Evolutionary conservation across 495 filamentous ascomycete genomes (phyloP).

Genomic region (Cladorrhinum samala): DNA sequence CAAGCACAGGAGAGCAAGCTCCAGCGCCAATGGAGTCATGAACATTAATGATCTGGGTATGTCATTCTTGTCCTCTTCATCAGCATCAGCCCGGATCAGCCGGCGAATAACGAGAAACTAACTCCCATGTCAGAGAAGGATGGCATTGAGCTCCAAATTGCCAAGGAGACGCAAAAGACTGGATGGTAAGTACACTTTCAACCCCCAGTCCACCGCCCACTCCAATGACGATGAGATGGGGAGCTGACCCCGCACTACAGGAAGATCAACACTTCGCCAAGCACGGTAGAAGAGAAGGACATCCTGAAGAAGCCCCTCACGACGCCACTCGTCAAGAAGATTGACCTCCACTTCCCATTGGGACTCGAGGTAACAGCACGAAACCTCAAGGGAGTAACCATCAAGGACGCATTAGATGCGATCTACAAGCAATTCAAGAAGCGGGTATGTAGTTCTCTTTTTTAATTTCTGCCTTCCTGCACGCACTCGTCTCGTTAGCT

Average conservation of each 20-base stretch:
- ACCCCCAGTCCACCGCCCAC: too few species aligned
- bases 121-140: constrained; percentile 54
- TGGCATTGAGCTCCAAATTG: constrained; percentile 66
- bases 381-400: constrained; percentile 86
- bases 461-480: not conserved
- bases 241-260: constrained; percentile 35
- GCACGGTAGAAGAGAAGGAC: constrained; percentile 69
- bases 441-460: constrained; percentile 52
- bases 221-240: constrained; percentile 4
- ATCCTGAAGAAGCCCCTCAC: constrained; percentile 73
- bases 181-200: constrained; percentile 91
- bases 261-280: constrained; percentile 84
- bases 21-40: constrained; percentile 58
- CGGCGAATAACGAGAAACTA: too few species aligned
- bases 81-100: too few species aligned
- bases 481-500: not conserved
- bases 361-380: constrained; percentile 84
- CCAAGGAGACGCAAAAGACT: constrained; percentile 81
- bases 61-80: constrained; percentile 26
- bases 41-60: constrained; percentile 84
- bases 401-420: constrained; percentile 89
- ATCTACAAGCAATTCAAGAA: constrained; percentile 95
- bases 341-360: constrained; percentile 82
- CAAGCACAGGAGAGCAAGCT: constrained; percentile 60
- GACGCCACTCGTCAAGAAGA: constrained; percentile 80